Conservation (phyloP, 257 asterid species). For the Ocimum tenuiflorum region DNA sequence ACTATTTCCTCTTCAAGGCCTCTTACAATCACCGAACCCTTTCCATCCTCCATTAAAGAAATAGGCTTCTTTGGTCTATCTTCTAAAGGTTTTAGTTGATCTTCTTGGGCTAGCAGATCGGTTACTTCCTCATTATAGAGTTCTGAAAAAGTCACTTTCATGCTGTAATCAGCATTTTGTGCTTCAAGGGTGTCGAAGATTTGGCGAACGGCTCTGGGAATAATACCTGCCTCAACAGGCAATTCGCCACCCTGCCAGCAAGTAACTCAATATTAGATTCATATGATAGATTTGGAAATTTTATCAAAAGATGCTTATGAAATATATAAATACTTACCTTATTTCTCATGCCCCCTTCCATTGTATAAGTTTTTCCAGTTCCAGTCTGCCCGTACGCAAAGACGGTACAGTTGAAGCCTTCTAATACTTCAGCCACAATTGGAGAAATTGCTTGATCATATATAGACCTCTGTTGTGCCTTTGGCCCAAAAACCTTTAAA, state of each 20-base stretch:
- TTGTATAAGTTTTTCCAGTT: conserved; percentile 72
- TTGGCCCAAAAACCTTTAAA: conserved; percentile 68
- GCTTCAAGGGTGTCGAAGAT: conserved; percentile 78
- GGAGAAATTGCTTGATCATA: conserved; percentile 81
- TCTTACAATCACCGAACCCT: conserved; percentile 63
- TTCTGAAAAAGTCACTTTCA: conserved; percentile 81
- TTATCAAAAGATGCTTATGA: background rate
- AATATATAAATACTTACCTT: conserved; percentile 35
- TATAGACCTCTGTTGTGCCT: conserved; percentile 73
- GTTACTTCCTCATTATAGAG: conserved; percentile 78
- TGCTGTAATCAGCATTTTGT: conserved; percentile 65
- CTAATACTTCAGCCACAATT: conserved; percentile 68
- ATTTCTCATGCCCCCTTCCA: conserved; percentile 80
- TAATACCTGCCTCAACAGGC: conserved; percentile 77
- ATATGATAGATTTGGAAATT: background rate
- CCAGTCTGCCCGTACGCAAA: conserved; percentile 87
- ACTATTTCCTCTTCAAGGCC: conserved; percentile 90
- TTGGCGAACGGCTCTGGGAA: conserved; percentile 82
- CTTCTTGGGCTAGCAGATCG: conserved; percentile 63
- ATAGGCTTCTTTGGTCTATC: conserved; percentile 54
- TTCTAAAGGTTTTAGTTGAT: conserved; percentile 39
- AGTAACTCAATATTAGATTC: conserved; percentile 1
- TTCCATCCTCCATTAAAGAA: conserved; percentile 78
- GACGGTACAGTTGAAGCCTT: conserved; percentile 75
- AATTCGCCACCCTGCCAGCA: conserved; percentile 65